These are phyloP conservation scores for Amanita exitialis DNA, from an alignment of 768 basidiomycete species.

Conservation along the genomic window DNA sequence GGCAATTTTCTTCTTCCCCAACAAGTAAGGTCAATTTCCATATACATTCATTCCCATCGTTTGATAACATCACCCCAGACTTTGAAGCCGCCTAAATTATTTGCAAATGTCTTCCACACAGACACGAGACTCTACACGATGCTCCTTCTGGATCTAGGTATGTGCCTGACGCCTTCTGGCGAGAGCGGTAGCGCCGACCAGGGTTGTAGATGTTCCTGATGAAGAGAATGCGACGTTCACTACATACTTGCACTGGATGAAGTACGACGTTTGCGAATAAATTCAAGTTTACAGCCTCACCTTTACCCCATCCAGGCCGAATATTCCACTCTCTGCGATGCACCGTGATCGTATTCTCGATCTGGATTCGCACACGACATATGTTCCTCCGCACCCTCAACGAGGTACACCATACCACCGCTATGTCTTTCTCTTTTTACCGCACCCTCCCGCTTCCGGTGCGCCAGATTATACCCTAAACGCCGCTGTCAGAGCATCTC, in stretches of 20 bases:
- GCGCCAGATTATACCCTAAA: conserved; percentile 23
- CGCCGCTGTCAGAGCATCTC: conserved; percentile 20
- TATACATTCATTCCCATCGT: neutral
- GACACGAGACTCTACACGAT: conserved; percentile 81
- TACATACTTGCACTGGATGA: conserved; percentile 78
- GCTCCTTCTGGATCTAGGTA: conserved; percentile 82
- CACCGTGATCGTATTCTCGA: conserved; percentile 29
- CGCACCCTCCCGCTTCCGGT: conserved; percentile 40
- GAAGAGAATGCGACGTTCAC: conserved; percentile 52
- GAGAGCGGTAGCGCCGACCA: neutral
- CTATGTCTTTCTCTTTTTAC: conserved; percentile 69
- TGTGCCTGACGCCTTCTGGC: conserved; percentile 7
- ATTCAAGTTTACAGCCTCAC: conserved; percentile 6
- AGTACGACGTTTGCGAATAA: conserved; percentile 35
- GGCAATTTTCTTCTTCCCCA: conserved; percentile 59
- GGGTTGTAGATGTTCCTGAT: conserved; percentile 68
- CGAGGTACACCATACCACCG: conserved; percentile 87
- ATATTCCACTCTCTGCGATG: conserved; percentile 66
- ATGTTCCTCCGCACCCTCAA: conserved; percentile 89
- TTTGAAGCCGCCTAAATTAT: conserved; percentile 48
- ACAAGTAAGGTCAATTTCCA: conserved; percentile 40
- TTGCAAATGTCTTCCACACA: conserved; percentile 71
- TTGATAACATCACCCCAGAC: conserved; percentile 35
- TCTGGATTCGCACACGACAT: conserved; percentile 52
- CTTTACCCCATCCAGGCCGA: conserved; percentile 42